Conservation (phyloP, 805 yeast species). For the Saturnispora zaruensis region DNA sequence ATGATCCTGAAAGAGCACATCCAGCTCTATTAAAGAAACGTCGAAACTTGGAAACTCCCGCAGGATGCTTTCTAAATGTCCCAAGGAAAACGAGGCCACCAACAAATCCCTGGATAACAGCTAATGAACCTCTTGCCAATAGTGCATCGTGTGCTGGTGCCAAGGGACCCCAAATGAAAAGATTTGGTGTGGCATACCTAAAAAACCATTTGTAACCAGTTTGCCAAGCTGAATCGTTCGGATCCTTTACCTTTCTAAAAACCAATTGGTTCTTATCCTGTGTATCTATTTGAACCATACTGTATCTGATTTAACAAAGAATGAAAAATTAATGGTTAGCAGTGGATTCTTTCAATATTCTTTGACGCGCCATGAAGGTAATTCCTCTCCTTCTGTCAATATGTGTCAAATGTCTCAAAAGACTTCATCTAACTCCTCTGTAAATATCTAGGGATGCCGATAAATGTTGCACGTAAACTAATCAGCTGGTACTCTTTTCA, state of each 20-base stretch:
- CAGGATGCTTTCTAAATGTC: conserved; percentile 9
- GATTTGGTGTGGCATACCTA: conserved; percentile 24
- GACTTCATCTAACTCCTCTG: too few relatives aligned
- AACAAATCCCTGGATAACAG: conserved; percentile 20
- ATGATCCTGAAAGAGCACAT: conserved; percentile 16
- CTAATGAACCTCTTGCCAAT: conserved; percentile 20
- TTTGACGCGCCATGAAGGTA: neutral
- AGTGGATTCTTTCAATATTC: neutral
- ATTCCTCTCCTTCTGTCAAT: too few relatives aligned
- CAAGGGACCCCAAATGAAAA: conserved; percentile 27
- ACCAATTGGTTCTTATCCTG: conserved; percentile 8
- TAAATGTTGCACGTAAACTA: too few relatives aligned
- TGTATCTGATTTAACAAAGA: neutral
- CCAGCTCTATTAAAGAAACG: conserved; percentile 8
- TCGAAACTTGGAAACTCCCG: conserved; percentile 5
- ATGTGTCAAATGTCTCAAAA: neutral
- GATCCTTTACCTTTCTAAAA: conserved; percentile 21
- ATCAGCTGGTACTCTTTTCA: too few relatives aligned
- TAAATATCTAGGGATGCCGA: too few relatives aligned
- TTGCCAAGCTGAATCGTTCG: conserved; percentile 17
- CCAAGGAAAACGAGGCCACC: conserved; percentile 17
- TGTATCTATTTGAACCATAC: conserved; percentile 11
- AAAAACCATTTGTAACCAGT: conserved; percentile 18
- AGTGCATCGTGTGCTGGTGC: conserved; percentile 31
- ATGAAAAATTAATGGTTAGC: neutral